Conservation (phyloP, 1,284 basidiomycete genomes). For the Lentinula novae-zelandiae region DNA sequence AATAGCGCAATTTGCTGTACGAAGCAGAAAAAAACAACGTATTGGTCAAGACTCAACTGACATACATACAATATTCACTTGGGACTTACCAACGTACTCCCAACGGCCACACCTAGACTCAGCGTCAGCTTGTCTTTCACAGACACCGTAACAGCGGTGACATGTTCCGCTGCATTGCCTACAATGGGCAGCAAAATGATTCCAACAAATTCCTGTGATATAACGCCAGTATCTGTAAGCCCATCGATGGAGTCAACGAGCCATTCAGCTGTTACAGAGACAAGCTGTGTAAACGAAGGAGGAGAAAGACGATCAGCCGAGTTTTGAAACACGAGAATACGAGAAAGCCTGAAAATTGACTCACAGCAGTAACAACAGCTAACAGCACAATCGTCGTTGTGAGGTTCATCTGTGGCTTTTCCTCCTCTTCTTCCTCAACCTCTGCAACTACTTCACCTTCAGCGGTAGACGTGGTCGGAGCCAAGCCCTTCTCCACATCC, state of each 20-base stretch:
- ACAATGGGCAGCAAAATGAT: slow-evolving; percentile 87
- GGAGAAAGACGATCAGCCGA: neutral
- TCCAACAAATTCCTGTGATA: slow-evolving; percentile 80
- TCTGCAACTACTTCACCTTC: neutral
- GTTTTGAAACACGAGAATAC: neutral
- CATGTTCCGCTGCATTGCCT: slow-evolving; percentile 87
- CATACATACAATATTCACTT: slow-evolving; percentile 6
- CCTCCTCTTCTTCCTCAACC: slow-evolving; percentile 38
- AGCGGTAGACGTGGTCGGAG: neutral
- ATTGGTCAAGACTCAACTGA: neutral
- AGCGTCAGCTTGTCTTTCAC: slow-evolving; percentile 74
- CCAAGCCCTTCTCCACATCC: neutral
- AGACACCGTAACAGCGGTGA: slow-evolving; percentile 84
- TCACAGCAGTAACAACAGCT: slow-evolving; percentile 59
- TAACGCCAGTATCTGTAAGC: slow-evolving; percentile 42
- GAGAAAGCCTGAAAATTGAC: slow-evolving; percentile 19
- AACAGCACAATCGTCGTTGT: slow-evolving; percentile 52
- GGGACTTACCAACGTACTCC: slow-evolving; percentile 73
- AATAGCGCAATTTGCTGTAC: slow-evolving; percentile 86
- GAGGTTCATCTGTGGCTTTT: slow-evolving; percentile 54
- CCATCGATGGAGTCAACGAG: slow-evolving; percentile 78
- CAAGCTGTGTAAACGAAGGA: slow-evolving; percentile 29
- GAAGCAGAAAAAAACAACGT: neutral
- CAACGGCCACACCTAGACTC: slow-evolving; percentile 81
- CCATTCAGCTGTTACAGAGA: slow-evolving; percentile 81